phyloP scores from a whole-genome alignment of 2,329 filamentous ascomycete genomes.

The Pleoardoris graminearum region DNA sequence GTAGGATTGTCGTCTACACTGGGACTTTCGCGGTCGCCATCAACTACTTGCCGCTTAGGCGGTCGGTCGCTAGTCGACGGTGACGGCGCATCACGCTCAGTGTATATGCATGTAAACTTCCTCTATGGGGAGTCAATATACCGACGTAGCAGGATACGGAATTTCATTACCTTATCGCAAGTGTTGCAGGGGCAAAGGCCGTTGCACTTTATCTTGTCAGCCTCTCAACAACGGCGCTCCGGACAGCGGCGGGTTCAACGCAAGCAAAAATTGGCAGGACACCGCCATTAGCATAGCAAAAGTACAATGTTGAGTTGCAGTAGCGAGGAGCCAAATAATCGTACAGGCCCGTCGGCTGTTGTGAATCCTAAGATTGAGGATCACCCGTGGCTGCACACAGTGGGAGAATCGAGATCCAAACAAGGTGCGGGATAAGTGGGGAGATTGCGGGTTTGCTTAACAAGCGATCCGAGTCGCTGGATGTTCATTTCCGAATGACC shows the following conservation, averaged over 20 bases:
- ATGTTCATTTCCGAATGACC: slow-evolving; percentile 3
- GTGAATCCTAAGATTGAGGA: too few species aligned
- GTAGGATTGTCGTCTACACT: slow-evolving; percentile 23
- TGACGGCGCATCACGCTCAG: slow-evolving; percentile 40
- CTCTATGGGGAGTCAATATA: slow-evolving; percentile 36
- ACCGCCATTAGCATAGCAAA: not conserved
- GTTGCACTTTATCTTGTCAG: slow-evolving; percentile 56
- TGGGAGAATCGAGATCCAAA: not conserved
- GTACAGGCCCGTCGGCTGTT: not conserved
- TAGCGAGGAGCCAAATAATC: not conserved
- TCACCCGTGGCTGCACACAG: not conserved
- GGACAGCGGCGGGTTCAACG: slow-evolving; percentile 5
- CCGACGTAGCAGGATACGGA: not conserved
- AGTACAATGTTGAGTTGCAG: not conserved
- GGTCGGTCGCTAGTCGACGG: slow-evolving; percentile 46
- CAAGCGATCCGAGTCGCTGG: not conserved
- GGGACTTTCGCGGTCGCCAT: slow-evolving; percentile 26
- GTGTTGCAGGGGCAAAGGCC: slow-evolving; percentile 61
- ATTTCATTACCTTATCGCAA: slow-evolving; percentile 56
- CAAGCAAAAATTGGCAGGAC: not conserved
- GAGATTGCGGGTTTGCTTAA: not conserved
- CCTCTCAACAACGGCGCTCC: not conserved
- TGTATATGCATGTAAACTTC: slow-evolving; percentile 46
- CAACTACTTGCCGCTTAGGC: slow-evolving; percentile 39
- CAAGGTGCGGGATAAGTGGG: not conserved